Base-by-base conservation (phyloP, 2,329 filamentous ascomycete genomes). In the Monilinia fructicola region DNA sequence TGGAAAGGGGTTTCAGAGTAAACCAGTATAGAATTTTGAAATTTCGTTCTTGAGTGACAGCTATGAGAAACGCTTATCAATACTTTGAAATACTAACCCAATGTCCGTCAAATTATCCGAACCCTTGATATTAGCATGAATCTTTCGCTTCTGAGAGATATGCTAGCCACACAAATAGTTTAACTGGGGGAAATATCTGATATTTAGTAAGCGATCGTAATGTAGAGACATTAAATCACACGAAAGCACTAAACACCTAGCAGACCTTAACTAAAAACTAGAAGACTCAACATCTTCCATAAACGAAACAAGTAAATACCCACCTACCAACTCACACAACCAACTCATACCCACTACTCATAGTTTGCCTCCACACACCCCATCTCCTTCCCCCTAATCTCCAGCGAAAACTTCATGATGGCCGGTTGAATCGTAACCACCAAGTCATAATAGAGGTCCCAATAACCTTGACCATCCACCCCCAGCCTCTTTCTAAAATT, bases 341-440 rank as follows among this genome's bases (percentile, higher is more conserved):
- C 7, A n/a, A 7, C 3, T 3, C 44, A 1, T n/a, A n/a, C n/a
- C 2, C 53, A 21, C 55, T 21, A 54, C 16, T 64, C 61, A 64
- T 67, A 68, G 12, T 48, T 64, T 10, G 67, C 50, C 48, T 54
- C 55, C 21, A 68, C 61, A 56, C 26, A 61, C 16, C 60, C 67
- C 65, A 68, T 61, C 35, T 65, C 61, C 64, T 65, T 60, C 28
- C 67, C 54, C 6, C 54, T 67, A 52, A 68, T 54, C 60, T 67
- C 54, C 2, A 64, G n/a, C 40, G 67, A 64, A 55, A 67, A 64
- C 26, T 68, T 64, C 64, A 67, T 64, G 35, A 64, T 55, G 16
- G 67, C 70, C 18, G 64, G 53, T 31, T 65, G 50, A 28, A 67
- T 66, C 4, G 50, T 67, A n/a, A 71, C 38, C 12, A 67, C 65